A percentile compares a stretch with the other conserved stretches of the same genome.
Conservation (phyloP, 1,284 basidiomycete genomes). For the Cryptococcus hybrid region DNA sequence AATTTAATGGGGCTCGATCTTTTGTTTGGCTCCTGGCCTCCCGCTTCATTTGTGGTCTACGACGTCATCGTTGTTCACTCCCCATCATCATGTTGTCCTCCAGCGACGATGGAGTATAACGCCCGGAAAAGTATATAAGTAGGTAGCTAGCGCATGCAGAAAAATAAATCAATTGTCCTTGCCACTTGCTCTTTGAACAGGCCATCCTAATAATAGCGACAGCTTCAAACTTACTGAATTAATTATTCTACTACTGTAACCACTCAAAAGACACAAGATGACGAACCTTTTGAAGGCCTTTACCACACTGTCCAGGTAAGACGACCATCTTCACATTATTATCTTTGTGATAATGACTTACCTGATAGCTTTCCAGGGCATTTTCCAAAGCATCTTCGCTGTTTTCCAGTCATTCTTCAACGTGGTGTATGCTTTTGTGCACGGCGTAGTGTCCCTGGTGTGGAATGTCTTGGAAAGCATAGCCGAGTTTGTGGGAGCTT, state of each 20-base stretch:
- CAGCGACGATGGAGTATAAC: not conserved
- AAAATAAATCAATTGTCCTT: too few relatives aligned
- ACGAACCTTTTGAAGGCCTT: constrained; percentile 32
- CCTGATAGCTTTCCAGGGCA: constrained; percentile 14
- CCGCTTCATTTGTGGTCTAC: too few relatives aligned
- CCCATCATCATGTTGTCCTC: not conserved
- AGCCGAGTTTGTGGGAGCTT: constrained; percentile 34
- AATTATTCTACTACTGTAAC: not conserved
- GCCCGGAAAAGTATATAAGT: not conserved
- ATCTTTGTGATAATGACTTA: not conserved
- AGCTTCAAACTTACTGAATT: too few relatives aligned
- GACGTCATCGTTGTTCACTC: not conserved
- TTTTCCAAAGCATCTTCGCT: constrained; percentile 27
- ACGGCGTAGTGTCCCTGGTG: constrained; percentile 25
- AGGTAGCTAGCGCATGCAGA: not conserved
- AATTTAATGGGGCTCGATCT: too few relatives aligned
- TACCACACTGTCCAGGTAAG: constrained; percentile 29
- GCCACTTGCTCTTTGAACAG: too few relatives aligned
- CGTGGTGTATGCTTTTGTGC: constrained; percentile 28
- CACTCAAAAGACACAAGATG: constrained; percentile 14
- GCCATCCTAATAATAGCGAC: too few relatives aligned
- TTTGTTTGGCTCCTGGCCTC: too few relatives aligned
- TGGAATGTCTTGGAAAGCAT: constrained; percentile 31
- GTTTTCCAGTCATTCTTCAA: constrained; percentile 26
- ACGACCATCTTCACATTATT: not conserved